Evolutionary conservation across 306 rosid genomes (phyloP).

Genomic region (Leucaena leucocephala): DNA sequence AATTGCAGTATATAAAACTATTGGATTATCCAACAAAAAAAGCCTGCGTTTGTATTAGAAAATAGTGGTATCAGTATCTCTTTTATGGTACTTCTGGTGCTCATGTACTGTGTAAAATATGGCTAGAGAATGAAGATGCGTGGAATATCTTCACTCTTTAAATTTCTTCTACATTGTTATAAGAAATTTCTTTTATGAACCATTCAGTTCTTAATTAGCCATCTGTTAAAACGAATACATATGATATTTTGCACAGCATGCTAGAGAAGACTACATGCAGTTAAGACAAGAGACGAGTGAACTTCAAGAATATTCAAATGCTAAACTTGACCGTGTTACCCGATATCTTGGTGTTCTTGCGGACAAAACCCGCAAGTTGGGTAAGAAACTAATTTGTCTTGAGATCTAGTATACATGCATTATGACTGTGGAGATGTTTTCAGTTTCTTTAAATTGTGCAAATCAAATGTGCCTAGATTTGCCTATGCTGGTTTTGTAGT

Average conservation of each 20-base stretch:
- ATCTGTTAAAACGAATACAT: constrained; percentile 34
- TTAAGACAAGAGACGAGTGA: constrained; percentile 92
- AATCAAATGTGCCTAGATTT: neutral
- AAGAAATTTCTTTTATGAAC: constrained; percentile 21
- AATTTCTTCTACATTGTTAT: constrained; percentile 21
- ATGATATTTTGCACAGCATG: constrained; percentile 67
- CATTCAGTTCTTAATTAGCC: constrained; percentile 27
- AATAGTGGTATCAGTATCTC: neutral
- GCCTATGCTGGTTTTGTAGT: constrained; percentile 11
- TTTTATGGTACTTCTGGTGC: neutral
- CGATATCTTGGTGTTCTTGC: constrained; percentile 96
- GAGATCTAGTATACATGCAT: neutral
- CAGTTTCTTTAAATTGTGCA: constrained; percentile 25
- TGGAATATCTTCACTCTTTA: constrained; percentile 11
- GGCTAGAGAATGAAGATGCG: constrained; percentile 2
- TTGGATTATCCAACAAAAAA: neutral
- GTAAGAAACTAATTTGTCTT: constrained; percentile 45
- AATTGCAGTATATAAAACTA: constrained; percentile 13
- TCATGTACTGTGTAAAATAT: neutral
- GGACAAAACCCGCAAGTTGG: constrained; percentile 76
- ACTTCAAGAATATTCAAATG: constrained; percentile 90
- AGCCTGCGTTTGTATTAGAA: neutral
- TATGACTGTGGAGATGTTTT: constrained; percentile 29
- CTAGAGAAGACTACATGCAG: constrained; percentile 81
- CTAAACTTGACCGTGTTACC: constrained; percentile 90